Percentiles rank a stretch among this genome's conserved stretches.
These are phyloP conservation scores for Chaetomium sp. DNA, from an alignment of 2,329 filamentous ascomycete genomes.

Conservation along the genomic window DNA sequence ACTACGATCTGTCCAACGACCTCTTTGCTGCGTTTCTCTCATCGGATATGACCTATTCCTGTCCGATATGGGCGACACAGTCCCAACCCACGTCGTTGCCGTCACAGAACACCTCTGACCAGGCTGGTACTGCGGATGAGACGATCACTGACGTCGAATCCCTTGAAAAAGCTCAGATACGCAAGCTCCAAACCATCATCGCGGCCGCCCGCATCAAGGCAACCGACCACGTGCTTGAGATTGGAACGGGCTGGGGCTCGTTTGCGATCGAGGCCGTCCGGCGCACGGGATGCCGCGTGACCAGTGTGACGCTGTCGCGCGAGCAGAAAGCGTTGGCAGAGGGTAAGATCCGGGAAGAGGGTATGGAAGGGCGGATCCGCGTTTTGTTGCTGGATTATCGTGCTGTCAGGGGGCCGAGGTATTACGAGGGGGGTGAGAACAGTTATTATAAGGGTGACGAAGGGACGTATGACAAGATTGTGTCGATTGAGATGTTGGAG, in stretches of 20 bases:
- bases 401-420: conserved; percentile 27
- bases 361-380: conserved; percentile 54
- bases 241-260: conserved; percentile 70
- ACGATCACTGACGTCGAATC: conserved; percentile 39
- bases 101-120: not conserved
- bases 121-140: not conserved
- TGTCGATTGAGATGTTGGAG: conserved; percentile 74
- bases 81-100: not conserved
- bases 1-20: conserved; percentile 71
- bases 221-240: conserved; percentile 65
- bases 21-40: conserved; percentile 71
- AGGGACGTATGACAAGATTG: conserved; percentile 59
- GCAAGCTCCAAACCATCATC: conserved; percentile 61
- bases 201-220: conserved; percentile 56
- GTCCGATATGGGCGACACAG: conserved; percentile 52
- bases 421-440: no score
- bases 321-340: conserved; percentile 66
- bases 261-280: conserved; percentile 65
- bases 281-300: conserved; percentile 61
- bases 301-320: conserved; percentile 59
- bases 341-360: conserved; percentile 53
- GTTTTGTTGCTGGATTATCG: conserved; percentile 65
- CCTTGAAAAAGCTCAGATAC: conserved; percentile 59
- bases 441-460: conserved; percentile 23
- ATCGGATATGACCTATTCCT: conserved; percentile 71